Evolutionary conservation across 345 rosid genomes (phyloP).

Genomic region (Eucalyptus cloeziana): DNA sequence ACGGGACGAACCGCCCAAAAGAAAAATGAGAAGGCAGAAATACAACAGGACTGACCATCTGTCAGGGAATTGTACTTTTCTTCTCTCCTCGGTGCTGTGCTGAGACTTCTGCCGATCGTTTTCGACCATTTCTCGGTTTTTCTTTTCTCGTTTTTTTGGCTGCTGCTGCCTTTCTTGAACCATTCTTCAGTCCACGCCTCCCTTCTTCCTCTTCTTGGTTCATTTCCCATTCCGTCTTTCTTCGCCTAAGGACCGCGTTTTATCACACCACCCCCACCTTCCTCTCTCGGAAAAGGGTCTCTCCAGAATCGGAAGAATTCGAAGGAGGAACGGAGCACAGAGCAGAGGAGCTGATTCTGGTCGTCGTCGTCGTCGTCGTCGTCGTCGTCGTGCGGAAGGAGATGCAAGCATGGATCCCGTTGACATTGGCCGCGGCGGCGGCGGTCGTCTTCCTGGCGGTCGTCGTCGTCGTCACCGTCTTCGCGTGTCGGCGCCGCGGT

Average conservation of each 20-base stretch:
- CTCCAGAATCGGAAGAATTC: not conserved
- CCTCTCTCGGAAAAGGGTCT: not conserved
- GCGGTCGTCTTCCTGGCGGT: constrained; percentile 1
- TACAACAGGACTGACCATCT: not conserved
- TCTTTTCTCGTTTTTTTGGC: not conserved
- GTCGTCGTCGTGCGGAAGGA: not conserved
- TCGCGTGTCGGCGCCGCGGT: constrained; percentile 35
- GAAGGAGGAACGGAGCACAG: not conserved
- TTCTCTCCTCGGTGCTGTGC: not conserved
- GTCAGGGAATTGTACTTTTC: not conserved
- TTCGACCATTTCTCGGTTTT: not conserved
- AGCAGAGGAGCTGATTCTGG: not conserved
- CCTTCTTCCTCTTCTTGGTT: not conserved
- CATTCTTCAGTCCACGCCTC: not conserved
- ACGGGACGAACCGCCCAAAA: not conserved
- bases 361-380: not conserved
- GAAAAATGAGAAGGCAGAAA: not conserved
- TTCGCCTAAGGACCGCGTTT: not conserved
- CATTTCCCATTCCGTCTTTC: not conserved
- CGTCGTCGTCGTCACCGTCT: constrained; percentile 6
- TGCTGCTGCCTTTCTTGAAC: not conserved
- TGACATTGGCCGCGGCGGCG: constrained; percentile 14
- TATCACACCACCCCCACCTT: not conserved
- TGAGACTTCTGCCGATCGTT: not conserved
- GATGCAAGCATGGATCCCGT: constrained; percentile 26